A percentile compares a stretch with the other conserved stretches of the same genome.
Evolutionary conservation across 2,329 filamentous ascomycete species (phyloP).

Genomic region (Myotisia sp.): DNA sequence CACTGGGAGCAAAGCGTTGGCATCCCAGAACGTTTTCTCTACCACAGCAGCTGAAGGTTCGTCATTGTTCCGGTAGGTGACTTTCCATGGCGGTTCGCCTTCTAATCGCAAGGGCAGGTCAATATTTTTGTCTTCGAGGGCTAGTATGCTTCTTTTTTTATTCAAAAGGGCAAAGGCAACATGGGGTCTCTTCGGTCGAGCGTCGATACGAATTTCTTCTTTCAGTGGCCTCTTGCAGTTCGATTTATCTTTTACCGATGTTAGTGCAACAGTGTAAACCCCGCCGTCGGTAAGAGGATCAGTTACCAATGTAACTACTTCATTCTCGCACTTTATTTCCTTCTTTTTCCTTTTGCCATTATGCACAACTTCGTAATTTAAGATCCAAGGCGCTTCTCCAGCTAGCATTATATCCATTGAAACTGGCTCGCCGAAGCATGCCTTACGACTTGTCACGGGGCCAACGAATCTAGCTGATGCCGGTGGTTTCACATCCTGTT

Average conservation of each 20-base stretch:
- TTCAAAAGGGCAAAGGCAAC: conserved; percentile 77
- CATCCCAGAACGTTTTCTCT: conserved; percentile 36
- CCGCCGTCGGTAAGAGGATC: conserved; percentile 63
- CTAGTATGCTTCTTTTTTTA: conserved; percentile 58
- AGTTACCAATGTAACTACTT: conserved; percentile 59
- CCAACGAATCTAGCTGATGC: conserved; percentile 60
- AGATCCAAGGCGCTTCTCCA: conserved; percentile 72
- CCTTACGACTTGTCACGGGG: conserved; percentile 41
- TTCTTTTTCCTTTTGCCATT: conserved; percentile 68
- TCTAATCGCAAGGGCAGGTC: conserved; percentile 70
- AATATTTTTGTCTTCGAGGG: conserved; percentile 60
- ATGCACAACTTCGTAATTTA: conserved; percentile 89
- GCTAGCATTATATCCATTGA: conserved; percentile 59
- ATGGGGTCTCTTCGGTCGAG: conserved; percentile 76
- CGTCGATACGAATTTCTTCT: conserved; percentile 70
- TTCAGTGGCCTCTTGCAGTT: conserved; percentile 77
- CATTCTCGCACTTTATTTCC: conserved; percentile 48
- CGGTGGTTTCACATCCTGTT: conserved; percentile 86
- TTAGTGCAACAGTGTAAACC: conserved; percentile 76
- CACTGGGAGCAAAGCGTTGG: conserved; percentile 57
- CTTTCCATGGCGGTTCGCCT: conserved; percentile 69
- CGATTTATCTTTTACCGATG: conserved; percentile 70
- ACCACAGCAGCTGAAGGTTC: conserved; percentile 35
- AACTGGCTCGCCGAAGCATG: conserved; percentile 72
- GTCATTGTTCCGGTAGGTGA: conserved; percentile 59